Percentiles rank a stretch among this genome's conserved stretches.
Conservation (phyloP, 2,329 filamentous ascomycete genomes). For the Cladorrhinum sp. region DNA sequence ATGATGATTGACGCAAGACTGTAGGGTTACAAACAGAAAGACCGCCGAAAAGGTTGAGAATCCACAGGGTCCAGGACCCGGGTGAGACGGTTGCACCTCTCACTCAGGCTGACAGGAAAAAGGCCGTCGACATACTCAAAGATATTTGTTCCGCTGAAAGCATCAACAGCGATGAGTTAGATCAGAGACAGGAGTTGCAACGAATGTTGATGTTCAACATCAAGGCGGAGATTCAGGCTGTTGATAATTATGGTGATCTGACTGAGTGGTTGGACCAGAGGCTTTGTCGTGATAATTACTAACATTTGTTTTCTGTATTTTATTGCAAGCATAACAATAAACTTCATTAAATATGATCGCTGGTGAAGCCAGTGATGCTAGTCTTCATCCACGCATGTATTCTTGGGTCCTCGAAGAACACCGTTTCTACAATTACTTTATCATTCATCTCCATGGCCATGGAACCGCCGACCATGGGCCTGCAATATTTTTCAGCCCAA, state of each 20-base stretch:
- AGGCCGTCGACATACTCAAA: constrained; percentile 53
- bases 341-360: neutral
- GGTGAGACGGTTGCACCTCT: constrained; percentile 36
- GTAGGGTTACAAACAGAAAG: constrained; percentile 12
- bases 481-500: too few species aligned
- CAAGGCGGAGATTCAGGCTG: constrained; percentile 74
- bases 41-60: constrained; percentile 15
- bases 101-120: constrained; percentile 54
- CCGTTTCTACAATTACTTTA: too few species aligned
- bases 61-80: constrained; percentile 3
- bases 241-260: constrained; percentile 56
- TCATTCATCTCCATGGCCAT: too few species aligned
- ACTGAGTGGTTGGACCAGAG: constrained; percentile 48
- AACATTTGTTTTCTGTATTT: neutral
- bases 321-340: neutral
- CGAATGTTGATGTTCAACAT: constrained; percentile 69
- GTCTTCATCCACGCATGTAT: too few species aligned
- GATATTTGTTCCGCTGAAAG: constrained; percentile 32
- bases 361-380: too few species aligned
- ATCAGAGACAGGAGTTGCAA: constrained; percentile 59
- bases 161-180: constrained; percentile 33
- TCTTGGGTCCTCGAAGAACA: too few species aligned
- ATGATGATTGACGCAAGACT: neutral
- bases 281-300: constrained; percentile 27
- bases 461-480: too few species aligned